phyloP scores from a whole-genome alignment of 2,329 filamentous ascomycete genomes.

The Colletotrichum siamense region DNA sequence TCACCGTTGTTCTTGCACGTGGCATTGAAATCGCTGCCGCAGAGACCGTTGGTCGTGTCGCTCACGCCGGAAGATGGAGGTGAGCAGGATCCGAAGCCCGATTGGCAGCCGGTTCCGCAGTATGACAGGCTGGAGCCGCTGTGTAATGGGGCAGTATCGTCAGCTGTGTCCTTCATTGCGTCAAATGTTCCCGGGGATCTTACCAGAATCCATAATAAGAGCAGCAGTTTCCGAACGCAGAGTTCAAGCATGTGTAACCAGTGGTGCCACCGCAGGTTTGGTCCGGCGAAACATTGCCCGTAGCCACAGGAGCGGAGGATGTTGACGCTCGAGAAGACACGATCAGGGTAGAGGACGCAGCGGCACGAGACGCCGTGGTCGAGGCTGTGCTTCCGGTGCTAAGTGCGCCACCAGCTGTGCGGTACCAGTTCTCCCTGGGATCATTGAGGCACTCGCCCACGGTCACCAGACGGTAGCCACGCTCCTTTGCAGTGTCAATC shows the following conservation, averaged over 20 bases:
- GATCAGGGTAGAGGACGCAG: not conserved
- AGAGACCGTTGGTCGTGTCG: conserved; percentile 42
- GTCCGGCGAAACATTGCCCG: conserved; percentile 34
- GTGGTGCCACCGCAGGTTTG: conserved; percentile 40
- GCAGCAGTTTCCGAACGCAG: conserved; percentile 43
- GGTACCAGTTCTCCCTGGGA: conserved; percentile 57
- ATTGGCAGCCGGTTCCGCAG: conserved; percentile 44
- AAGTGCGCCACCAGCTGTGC: conserved; percentile 28
- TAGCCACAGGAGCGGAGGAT: not conserved
- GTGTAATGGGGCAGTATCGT: not conserved
- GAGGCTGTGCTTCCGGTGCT: conserved; percentile 7
- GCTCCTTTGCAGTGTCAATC: conserved; percentile 41
- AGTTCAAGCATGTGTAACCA: conserved; percentile 41
- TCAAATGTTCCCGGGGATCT: conserved; percentile 14
- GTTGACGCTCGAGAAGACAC: not conserved
- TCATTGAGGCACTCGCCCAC: conserved; percentile 65
- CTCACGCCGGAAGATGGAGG: conserved; percentile 24
- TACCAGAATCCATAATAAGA: conserved; percentile 47
- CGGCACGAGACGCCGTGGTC: not conserved
- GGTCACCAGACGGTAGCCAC: conserved; percentile 54
- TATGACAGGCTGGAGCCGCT: conserved; percentile 36
- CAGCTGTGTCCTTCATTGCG: not conserved
- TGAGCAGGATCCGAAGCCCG: conserved; percentile 38
- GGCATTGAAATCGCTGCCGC: conserved; percentile 34
- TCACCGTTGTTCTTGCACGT: conserved; percentile 35